These are phyloP conservation scores for Candida sanyaensis DNA, from an alignment of 1,139 yeast species.

Conservation along the genomic window DNA sequence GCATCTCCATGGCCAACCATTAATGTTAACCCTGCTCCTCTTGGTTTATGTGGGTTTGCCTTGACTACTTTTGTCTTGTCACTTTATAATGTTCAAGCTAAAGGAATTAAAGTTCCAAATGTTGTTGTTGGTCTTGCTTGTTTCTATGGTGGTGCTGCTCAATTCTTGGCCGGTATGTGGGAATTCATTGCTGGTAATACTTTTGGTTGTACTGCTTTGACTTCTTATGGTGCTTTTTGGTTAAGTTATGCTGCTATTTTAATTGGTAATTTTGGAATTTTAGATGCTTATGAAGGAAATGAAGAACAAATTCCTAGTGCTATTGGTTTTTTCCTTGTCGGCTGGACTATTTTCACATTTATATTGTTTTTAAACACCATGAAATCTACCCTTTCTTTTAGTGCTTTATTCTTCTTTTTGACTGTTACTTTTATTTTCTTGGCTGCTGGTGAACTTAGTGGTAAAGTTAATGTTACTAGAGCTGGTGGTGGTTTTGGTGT, in stretches of 20 bases:
- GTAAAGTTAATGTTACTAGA: slow-evolving; percentile 43
- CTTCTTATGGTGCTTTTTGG: slow-evolving; percentile 80
- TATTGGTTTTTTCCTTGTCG: slow-evolving; percentile 61
- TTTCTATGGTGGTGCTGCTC: slow-evolving; percentile 64
- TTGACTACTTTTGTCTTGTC: slow-evolving; percentile 50
- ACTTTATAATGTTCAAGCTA: slow-evolving; percentile 41
- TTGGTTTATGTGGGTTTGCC: slow-evolving; percentile 49
- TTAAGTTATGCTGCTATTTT: slow-evolving; percentile 61
- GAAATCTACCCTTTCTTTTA: slow-evolving; percentile 66
- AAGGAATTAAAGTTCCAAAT: slow-evolving; percentile 37
- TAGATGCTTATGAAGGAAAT: slow-evolving; percentile 47
- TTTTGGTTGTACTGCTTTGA: slow-evolving; percentile 64
- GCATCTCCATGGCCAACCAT: slow-evolving; percentile 29
- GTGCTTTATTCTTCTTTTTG: slow-evolving; percentile 53
- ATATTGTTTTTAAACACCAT: slow-evolving; percentile 58
- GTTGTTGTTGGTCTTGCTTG: slow-evolving; percentile 44
- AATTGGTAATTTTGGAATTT: slow-evolving; percentile 56
- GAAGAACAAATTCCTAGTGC: slow-evolving; percentile 50
- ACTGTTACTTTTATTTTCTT: slow-evolving; percentile 57
- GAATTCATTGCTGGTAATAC: slow-evolving; percentile 67
- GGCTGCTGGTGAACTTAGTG: slow-evolving; percentile 57
- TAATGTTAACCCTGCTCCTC: slow-evolving; percentile 19
- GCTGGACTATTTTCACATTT: slow-evolving; percentile 67
- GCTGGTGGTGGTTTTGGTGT: slow-evolving; percentile 78
- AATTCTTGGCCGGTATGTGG: slow-evolving; percentile 66